Percentiles rank a stretch among this genome's conserved stretches.
Conservation (phyloP, 306 rosid species). For the Trichosanthes cucumerina region DNA sequence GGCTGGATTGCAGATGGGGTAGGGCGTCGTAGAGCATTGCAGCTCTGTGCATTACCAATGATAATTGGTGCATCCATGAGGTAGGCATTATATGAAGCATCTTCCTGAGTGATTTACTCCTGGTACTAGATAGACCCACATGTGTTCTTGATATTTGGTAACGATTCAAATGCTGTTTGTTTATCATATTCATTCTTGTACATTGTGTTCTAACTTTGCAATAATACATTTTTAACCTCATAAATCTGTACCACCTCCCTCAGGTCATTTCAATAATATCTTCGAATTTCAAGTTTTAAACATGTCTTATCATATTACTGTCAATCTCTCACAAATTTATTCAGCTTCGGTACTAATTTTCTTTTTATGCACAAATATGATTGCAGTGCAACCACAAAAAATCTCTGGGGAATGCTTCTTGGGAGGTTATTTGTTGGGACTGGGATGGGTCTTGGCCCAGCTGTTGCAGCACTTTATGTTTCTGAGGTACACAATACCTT, state of each 20-base stretch:
- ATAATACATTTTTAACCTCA: background rate
- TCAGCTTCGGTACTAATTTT: background rate
- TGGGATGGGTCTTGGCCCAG: slow-evolving; percentile 90
- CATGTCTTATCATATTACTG: background rate
- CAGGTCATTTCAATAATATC: background rate
- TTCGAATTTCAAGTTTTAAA: background rate
- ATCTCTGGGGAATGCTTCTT: slow-evolving; percentile 83
- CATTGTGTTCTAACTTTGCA: background rate
- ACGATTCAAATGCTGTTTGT: background rate
- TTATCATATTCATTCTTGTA: background rate
- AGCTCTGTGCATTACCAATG: slow-evolving; percentile 83
- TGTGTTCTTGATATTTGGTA: background rate
- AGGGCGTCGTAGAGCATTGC: slow-evolving; percentile 94
- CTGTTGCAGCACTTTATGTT: slow-evolving; percentile 75
- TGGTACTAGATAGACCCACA: background rate
- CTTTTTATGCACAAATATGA: background rate
- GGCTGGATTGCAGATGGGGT: slow-evolving; percentile 87
- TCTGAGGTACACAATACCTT: slow-evolving; percentile 50
- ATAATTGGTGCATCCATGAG: slow-evolving; percentile 87
- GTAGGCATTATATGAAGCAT: slow-evolving; percentile 21
- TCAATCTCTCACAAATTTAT: background rate
- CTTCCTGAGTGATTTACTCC: background rate
- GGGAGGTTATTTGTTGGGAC: slow-evolving; percentile 92
- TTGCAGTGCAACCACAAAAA: slow-evolving; percentile 82
- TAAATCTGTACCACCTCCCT: background rate